Evolutionary conservation across 2,329 filamentous ascomycete genomes (phyloP).

Genomic region (Penicillium digitatum): DNA sequence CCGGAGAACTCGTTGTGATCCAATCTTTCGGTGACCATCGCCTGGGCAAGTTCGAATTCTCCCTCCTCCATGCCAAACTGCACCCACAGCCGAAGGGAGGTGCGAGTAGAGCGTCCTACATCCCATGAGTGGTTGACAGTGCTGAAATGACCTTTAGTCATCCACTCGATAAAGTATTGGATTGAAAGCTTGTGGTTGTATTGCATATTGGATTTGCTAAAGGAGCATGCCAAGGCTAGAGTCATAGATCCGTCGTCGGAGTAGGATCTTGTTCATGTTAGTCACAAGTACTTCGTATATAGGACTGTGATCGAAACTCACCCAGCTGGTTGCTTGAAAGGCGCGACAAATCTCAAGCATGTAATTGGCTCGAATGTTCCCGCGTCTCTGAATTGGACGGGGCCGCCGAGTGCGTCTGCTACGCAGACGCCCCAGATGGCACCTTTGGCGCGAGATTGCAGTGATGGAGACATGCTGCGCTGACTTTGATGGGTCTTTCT

Average conservation of each 20-base stretch:
- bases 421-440: constrained; percentile 42
- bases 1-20: constrained; percentile 25
- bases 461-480: neutral
- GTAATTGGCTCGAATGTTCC: constrained; percentile 37
- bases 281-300: neutral
- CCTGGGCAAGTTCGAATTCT: constrained; percentile 14
- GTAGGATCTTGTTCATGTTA: constrained; percentile 29
- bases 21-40: constrained; percentile 14
- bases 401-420: constrained; percentile 43
- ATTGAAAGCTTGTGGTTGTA: constrained; percentile 33
- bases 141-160: constrained; percentile 36
- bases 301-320: constrained; percentile 5
- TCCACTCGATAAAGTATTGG: constrained; percentile 39
- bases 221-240: constrained; percentile 41
- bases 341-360: constrained; percentile 30
- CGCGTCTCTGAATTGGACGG: constrained; percentile 39
- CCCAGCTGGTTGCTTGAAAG: constrained; percentile 38
- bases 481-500: neutral
- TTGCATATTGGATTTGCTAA: constrained; percentile 31
- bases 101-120: constrained; percentile 35
- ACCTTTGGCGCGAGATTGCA: constrained; percentile 18
- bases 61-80: neutral
- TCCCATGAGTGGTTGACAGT: constrained; percentile 38
- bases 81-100: constrained; percentile 34
- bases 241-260: constrained; percentile 47